These are phyloP conservation scores for Yamadazyma friedrichii DNA, from an alignment of 1,139 yeast genomes.

Conservation along the genomic window DNA sequence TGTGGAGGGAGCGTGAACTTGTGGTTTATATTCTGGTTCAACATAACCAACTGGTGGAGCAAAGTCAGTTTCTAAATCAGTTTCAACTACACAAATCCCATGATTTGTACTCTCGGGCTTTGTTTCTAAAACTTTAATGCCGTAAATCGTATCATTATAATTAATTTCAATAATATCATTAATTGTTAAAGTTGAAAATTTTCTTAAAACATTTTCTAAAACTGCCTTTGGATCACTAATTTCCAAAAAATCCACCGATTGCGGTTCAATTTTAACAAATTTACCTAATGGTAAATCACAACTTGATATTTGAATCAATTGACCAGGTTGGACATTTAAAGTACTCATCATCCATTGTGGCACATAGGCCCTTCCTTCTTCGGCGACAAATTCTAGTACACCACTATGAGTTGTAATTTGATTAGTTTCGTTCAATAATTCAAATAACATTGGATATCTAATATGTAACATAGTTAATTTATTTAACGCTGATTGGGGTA, in stretches of 20 bases:
- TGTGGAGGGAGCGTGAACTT: conserved; percentile 30
- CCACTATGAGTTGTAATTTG: conserved; percentile 76
- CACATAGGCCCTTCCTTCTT: conserved; percentile 90
- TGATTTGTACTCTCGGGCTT: conserved; percentile 66
- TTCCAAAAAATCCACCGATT: conserved; percentile 87
- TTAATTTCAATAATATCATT: conserved; percentile 82
- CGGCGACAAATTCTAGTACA: conserved; percentile 93
- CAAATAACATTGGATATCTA: conserved; percentile 94
- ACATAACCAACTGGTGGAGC: conserved; percentile 99
- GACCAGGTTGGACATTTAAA: conserved; percentile 70
- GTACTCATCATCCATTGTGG: conserved; percentile 98
- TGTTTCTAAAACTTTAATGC: conserved; percentile 82
- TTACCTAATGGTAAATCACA: conserved; percentile 83
- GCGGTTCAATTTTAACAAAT: conserved; percentile 94
- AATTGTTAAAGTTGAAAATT: conserved; percentile 84
- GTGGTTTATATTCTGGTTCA: conserved; percentile 68
- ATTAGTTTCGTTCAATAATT: conserved; percentile 66
- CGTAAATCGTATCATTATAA: conserved; percentile 77
- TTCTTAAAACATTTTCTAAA: conserved; percentile 83
- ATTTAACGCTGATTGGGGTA: conserved; percentile 91
- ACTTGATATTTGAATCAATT: conserved; percentile 68
- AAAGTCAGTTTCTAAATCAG: conserved; percentile 95
- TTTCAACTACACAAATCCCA: conserved; percentile 93
- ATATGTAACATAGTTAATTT: conserved; percentile 84
- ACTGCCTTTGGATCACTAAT: conserved; percentile 97